Base-by-base conservation (phyloP, 495 filamentous ascomycete genomes). In the Penicillium maclennaniae region DNA sequence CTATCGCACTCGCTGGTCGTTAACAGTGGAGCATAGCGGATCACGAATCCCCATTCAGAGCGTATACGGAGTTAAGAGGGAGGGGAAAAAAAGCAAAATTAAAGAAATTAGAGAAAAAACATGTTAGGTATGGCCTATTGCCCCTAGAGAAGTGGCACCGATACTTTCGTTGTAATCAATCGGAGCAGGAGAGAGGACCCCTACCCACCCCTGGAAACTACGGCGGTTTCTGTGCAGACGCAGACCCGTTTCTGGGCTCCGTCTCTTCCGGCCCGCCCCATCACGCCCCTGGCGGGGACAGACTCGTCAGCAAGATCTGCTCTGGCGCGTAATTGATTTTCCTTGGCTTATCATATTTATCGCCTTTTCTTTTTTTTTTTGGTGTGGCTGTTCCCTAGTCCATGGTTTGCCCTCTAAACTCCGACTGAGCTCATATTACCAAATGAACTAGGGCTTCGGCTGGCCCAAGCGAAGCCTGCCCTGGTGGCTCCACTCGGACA, bases 201-300 rank as follows among this genome's bases (percentile, higher is more conserved):
- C 56, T 62, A 57, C 28, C 60, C 56, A 55, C 55, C 58, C 58
- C 58, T 57, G 54, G 49, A 46, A 34, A 56, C 53, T 53, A 56
- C 26, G 46, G 51, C 42, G 45, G 37, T 54, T 56, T 55, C 55
- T 65, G 62, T 63, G 62, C 51, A 65, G 62, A 63, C 63, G 56
- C 60, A 49, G 58, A 40, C 38, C 31, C 31, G 31, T 65, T 61
- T 51, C 45, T 57, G 40, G 57, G 37, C 62, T 63, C 63, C 60
- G 55, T 57, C 57, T 55, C 53, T 63, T 66, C 63, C 63, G 60
- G 55, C 43, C 62, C 52, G 49, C 54, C 38, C 53, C 50, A 54
- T 46, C 39, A 21, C 21, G 43, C 61, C 55, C 51, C 54, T 58
- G 60, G 54, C 54, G 58, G 48, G 54, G 51, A 58, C 48, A 38